phyloP scores from a whole-genome alignment of 106 monocot genomes.

The Dioscorea zingiberensis region DNA sequence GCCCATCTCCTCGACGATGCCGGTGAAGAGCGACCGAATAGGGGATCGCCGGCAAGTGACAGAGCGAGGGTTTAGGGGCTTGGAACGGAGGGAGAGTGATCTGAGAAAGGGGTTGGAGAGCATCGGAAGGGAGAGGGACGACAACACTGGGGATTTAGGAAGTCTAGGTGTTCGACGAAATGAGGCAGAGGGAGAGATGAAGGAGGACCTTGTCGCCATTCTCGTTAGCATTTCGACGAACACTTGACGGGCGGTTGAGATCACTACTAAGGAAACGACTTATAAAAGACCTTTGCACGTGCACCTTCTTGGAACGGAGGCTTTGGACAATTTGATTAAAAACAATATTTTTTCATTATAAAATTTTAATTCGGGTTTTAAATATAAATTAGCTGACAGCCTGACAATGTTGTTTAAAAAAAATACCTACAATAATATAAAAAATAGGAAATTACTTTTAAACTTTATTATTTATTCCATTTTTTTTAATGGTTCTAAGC shows the following conservation, averaged over 20 bases:
- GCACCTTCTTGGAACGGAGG: too few relatives aligned
- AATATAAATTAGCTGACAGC: too few relatives aligned
- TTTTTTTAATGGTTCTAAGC: too few relatives aligned
- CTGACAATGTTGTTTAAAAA: too few relatives aligned
- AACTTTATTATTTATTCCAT: too few relatives aligned
- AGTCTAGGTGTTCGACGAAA: neutral
- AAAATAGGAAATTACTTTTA: too few relatives aligned
- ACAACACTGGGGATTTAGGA: neutral
- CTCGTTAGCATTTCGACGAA: neutral
- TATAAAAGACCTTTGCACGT: too few relatives aligned
- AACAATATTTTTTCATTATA: too few relatives aligned
- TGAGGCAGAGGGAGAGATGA: neutral
- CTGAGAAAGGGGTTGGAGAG: neutral
- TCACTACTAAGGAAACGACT: too few relatives aligned
- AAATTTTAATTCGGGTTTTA: too few relatives aligned
- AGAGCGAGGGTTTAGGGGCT: conserved; percentile 2
- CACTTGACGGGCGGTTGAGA: neutral
- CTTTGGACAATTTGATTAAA: too few relatives aligned
- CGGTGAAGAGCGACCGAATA: conserved; percentile 66
- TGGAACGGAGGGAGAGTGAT: neutral
- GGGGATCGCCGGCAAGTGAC: neutral
- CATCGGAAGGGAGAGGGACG: neutral
- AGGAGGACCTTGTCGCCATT: neutral
- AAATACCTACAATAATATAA: too few relatives aligned
- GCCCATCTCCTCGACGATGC: conserved; percentile 93